These are phyloP conservation scores for Drechslerella stenobrocha DNA, from an alignment of 2,329 filamentous ascomycete species.

Conservation along the genomic window DNA sequence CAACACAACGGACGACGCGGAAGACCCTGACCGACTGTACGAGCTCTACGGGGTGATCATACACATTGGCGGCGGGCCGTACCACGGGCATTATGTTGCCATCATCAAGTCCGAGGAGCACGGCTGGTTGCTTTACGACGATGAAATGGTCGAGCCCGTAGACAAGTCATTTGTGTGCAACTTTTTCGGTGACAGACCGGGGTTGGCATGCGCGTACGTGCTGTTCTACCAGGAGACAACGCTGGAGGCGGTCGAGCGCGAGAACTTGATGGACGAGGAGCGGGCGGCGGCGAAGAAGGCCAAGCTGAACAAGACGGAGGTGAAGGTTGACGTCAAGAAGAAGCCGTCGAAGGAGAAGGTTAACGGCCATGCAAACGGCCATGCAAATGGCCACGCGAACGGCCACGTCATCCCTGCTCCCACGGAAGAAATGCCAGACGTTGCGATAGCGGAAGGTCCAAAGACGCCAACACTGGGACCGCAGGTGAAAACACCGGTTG, in stretches of 20 bases:
- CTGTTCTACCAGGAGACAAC: slow-evolving; percentile 95
- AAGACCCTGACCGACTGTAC: slow-evolving; percentile 89
- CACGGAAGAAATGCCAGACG: slow-evolving; percentile 43
- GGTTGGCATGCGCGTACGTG: slow-evolving; percentile 90
- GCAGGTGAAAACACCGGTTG: slow-evolving; percentile 35
- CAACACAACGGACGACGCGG: slow-evolving; percentile 93
- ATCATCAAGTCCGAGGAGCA: slow-evolving; percentile 97
- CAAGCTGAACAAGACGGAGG: slow-evolving; percentile 45
- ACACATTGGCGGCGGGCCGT: slow-evolving; percentile 93
- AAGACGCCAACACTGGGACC: slow-evolving; percentile 46
- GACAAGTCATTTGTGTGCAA: slow-evolving; percentile 91
- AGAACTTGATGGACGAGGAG: slow-evolving; percentile 51
- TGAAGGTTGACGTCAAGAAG: slow-evolving; percentile 49
- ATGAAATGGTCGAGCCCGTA: slow-evolving; percentile 97
- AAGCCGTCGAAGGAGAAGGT: slow-evolving; percentile 50
- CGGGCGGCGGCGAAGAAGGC: slow-evolving; percentile 49
- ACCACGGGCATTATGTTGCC: slow-evolving; percentile 95
- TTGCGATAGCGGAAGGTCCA: slow-evolving; percentile 36
- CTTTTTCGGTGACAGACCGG: slow-evolving; percentile 92
- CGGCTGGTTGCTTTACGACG: slow-evolving; percentile 94
- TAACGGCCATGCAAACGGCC: slow-evolving; percentile 37
- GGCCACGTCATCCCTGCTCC: slow-evolving; percentile 27
- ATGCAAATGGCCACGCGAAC: slow-evolving; percentile 41
- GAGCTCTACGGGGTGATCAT: slow-evolving; percentile 97
- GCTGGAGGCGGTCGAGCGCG: slow-evolving; percentile 64